These are phyloP conservation scores for Lodderomyces oxycetoniae DNA, from an alignment of 1,139 yeast genomes.

Conservation along the genomic window DNA sequence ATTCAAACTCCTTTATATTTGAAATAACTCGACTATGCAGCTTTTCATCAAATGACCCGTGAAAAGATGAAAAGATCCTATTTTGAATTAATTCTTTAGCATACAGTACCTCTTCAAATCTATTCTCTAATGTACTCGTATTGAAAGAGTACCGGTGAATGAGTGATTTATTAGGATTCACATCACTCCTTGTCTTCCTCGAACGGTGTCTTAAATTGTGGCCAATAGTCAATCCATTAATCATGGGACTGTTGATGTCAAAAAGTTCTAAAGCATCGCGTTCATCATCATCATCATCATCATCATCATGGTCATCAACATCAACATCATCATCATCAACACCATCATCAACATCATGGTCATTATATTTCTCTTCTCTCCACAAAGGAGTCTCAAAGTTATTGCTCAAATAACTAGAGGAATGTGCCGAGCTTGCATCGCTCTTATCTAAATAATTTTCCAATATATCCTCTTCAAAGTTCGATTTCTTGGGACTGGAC, in stretches of 20 bases:
- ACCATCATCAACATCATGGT: not conserved
- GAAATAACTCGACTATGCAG: slow-evolving; percentile 17
- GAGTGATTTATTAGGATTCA: slow-evolving; percentile 15
- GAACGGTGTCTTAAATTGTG: slow-evolving; percentile 23
- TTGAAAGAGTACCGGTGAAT: slow-evolving; percentile 17
- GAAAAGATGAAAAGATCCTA: slow-evolving; percentile 20
- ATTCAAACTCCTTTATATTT: slow-evolving; percentile 18
- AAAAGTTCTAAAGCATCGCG: slow-evolving; percentile 20
- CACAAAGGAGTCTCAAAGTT: not conserved
- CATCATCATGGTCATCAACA: not conserved
- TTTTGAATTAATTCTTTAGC: not conserved
- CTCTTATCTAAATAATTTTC: slow-evolving; percentile 29
- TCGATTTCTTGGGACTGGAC: slow-evolving; percentile 13
- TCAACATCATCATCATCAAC: not conserved
- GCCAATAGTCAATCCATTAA: slow-evolving; percentile 37
- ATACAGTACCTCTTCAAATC: slow-evolving; percentile 2
- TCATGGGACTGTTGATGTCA: slow-evolving; percentile 33
- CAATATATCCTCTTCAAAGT: slow-evolving; percentile 24
- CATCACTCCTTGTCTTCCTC: slow-evolving; percentile 5
- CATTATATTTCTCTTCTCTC: not conserved
- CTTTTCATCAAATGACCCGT: slow-evolving; percentile 31
- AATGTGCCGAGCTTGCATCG: not conserved
- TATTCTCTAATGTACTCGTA: too few relatives aligned
- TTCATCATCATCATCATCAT: slow-evolving; percentile 4
- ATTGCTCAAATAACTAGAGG: not conserved